Conservation (phyloP, 73 alveolate species). For the Loxodes magnus region DNA sequence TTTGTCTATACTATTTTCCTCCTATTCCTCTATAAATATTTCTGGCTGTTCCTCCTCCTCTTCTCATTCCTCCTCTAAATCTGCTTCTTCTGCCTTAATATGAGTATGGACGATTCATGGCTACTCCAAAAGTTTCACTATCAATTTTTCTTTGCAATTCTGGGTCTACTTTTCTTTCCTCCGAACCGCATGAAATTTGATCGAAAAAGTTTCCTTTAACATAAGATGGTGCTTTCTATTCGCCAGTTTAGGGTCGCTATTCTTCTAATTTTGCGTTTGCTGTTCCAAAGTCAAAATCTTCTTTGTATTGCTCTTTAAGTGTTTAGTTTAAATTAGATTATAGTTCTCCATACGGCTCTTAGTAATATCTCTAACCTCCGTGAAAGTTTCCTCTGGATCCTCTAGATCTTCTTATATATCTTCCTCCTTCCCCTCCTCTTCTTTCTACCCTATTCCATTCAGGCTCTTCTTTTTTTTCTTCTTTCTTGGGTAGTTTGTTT, state of each 20-base stretch:
- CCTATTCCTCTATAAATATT: too few relatives aligned
- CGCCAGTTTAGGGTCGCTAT: too few relatives aligned
- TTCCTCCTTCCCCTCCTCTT: neutral
- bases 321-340: neutral
- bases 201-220: neutral
- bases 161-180: neutral
- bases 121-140: slow-evolving; percentile 1
- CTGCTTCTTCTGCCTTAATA: too few relatives aligned
- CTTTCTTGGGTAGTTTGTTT: neutral
- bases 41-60: too few relatives aligned
- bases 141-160: slow-evolving; percentile 1
- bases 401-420: neutral
- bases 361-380: neutral
- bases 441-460: neutral
- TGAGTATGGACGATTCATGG: too few relatives aligned
- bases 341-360: neutral
- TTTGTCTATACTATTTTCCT: too few relatives aligned
- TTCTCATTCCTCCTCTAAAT: too few relatives aligned
- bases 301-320: neutral
- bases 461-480: neutral
- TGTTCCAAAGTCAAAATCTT: slow-evolving; percentile 1
- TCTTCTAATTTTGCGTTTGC: too few relatives aligned
- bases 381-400: neutral
- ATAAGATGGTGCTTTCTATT: too few relatives aligned
- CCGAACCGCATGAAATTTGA: neutral